Conservation (phyloP, 495 filamentous ascomycete species). For the Aspergillus hancockii region DNA sequence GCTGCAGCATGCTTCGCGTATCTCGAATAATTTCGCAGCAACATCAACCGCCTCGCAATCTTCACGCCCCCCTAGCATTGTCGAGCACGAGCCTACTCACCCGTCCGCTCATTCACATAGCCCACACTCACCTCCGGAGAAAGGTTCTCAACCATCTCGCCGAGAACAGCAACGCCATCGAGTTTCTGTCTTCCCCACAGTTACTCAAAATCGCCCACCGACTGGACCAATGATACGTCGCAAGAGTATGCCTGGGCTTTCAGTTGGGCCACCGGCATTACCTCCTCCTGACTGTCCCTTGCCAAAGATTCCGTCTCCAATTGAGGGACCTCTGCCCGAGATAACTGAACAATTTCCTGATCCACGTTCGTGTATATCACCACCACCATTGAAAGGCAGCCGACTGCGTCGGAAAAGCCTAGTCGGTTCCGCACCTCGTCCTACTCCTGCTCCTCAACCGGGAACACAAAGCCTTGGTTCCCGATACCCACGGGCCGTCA, state of each 20-base stretch:
- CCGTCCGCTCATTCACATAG: neutral
- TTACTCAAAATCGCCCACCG: slow-evolving; percentile 2
- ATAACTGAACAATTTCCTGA: neutral
- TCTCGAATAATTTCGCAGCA: slow-evolving; percentile 18
- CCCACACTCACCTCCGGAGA: neutral
- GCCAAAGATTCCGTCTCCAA: slow-evolving; percentile 55
- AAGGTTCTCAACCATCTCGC: neutral
- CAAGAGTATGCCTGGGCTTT: slow-evolving; percentile 60
- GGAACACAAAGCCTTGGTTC: neutral
- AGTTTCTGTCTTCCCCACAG: slow-evolving; percentile 10
- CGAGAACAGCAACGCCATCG: neutral
- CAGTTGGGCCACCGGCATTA: slow-evolving; percentile 58
- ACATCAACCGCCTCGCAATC: slow-evolving; percentile 18
- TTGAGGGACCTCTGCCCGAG: slow-evolving; percentile 10
- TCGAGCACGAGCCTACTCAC: neutral
- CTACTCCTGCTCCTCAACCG: neutral
- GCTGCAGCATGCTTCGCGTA: slow-evolving; percentile 25
- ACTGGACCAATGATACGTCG: slow-evolving; percentile 31
- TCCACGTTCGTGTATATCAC: slow-evolving; percentile 4
- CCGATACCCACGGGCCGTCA: neutral
- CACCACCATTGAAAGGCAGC: neutral
- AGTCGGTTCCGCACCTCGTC: neutral
- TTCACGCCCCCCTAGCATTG: slow-evolving; percentile 24
- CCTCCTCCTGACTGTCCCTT: slow-evolving; percentile 66
- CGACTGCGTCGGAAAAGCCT: slow-evolving; percentile 5